Base-by-base conservation (phyloP, 805 yeast species). In the Nakazawaea laoshanensis region DNA sequence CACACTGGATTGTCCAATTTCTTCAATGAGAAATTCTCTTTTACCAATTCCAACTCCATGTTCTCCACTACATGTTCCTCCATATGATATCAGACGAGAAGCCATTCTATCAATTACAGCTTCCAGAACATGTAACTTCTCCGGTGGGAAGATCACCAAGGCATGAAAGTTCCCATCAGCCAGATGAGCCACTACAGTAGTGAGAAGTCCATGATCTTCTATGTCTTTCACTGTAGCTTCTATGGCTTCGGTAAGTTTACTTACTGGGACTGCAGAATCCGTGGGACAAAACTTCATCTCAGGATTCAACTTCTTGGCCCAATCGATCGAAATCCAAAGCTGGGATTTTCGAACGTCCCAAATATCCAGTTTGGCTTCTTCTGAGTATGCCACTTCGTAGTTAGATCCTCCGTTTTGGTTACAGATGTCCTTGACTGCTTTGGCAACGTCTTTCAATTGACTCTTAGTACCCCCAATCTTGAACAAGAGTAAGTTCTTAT, bases 31-130 rank as follows among this genome's bases (percentile, higher is more conserved):
- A 38, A 64, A 74, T 19, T 67, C 69, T 41, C 88, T 57, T 48
- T 84, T 84, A 23, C 89, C 88, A 27, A 77, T 67, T 7, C 94
- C 95, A 24, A 85, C 72, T 10, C 94, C 95, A 49, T 84, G 94
- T 48, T 84, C 94, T 22, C 94, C 94, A 4, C 87, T 79, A 43
- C 86, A 77, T 2, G 95, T 84, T 2, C 94, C 94, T 33, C 83
- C 94, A 24, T 76, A 67, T 1, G 59, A 67, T 12, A 84, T 56
- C 0, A 89, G 94, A 25, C 77, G 51, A 27, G 64, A 48, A 30
- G 80, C 81, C 80, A 84, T 75, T 32, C 70, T 61, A 18, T 67
- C 64, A 10, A 79, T 77, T 9, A 79, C 46, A 9, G 49, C 46
- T 38, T 69, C 67, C 3, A 74, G 77, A 15, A 51, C 52, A 1